Conservation (phyloP, 371 early-diverging fungal genomes). For the Mycotypha africana region DNA sequence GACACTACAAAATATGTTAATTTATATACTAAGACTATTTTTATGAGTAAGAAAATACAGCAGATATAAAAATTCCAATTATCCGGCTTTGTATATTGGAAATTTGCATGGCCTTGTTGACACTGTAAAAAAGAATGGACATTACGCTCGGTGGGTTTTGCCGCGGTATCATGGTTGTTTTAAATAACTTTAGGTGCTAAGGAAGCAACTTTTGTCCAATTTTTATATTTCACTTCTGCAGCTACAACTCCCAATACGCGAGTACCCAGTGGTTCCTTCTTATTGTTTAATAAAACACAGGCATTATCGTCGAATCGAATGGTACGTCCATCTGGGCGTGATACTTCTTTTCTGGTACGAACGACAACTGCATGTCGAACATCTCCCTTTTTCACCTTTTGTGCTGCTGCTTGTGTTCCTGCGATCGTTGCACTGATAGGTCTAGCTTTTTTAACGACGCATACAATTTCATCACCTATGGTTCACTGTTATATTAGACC, state of each 20-base stretch:
- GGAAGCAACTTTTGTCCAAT: slow-evolving; percentile 92
- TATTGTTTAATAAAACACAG: slow-evolving; percentile 90
- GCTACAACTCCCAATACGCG: slow-evolving; percentile 91
- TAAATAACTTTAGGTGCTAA: slow-evolving; percentile 92
- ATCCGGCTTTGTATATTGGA: no score
- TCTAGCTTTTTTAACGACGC: slow-evolving; percentile 91
- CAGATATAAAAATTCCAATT: no score
- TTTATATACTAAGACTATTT: no score
- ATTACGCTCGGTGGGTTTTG: no score
- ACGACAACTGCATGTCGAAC: slow-evolving; percentile 92
- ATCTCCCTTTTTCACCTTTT: slow-evolving; percentile 94
- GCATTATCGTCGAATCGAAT: slow-evolving; percentile 97
- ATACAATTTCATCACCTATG: slow-evolving; percentile 93
- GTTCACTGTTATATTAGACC: not conserved
- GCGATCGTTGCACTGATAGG: slow-evolving; percentile 59
- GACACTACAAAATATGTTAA: no score
- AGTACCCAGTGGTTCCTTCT: slow-evolving; percentile 91
- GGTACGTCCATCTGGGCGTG: slow-evolving; percentile 89
- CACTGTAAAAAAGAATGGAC: no score
- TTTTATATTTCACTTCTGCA: slow-evolving; percentile 86
- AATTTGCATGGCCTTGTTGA: no score
- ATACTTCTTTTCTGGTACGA: slow-evolving; percentile 86
- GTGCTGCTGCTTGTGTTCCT: slow-evolving; percentile 47
- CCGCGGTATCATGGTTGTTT: no score
- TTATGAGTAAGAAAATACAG: no score